phyloP scores from a whole-genome alignment of 2,329 filamentous ascomycete species.

The Aspergillus fischeri region DNA sequence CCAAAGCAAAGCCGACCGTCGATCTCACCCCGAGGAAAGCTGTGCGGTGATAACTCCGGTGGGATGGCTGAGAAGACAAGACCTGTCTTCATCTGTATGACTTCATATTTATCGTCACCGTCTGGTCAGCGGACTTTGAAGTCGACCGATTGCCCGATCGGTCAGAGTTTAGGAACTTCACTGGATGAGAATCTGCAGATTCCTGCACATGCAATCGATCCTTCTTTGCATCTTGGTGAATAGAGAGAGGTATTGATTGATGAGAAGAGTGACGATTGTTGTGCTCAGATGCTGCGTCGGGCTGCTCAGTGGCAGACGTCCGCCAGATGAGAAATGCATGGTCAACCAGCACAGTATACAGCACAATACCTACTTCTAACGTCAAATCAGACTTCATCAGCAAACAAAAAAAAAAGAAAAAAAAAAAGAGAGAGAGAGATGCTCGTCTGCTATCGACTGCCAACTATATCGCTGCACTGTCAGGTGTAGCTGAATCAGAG shows the following conservation, averaged over 20 bases:
- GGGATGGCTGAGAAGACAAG: too few relatives aligned
- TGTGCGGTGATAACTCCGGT: neutral
- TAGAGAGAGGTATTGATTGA: neutral
- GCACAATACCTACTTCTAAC: neutral
- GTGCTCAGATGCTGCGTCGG: too few relatives aligned
- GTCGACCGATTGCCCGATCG: neutral
- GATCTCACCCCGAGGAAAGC: neutral
- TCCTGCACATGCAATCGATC: neutral
- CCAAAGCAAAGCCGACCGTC: neutral
- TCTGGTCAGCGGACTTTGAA: neutral
- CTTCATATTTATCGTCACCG: neutral
- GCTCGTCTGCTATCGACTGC: neutral
- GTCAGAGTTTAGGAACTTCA: neutral
- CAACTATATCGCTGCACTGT: neutral
- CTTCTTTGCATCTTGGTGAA: neutral
- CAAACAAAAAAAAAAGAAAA: too few relatives aligned
- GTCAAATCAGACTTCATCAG: neutral
- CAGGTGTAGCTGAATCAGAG: neutral
- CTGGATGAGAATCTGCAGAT: neutral
- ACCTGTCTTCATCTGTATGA: neutral
- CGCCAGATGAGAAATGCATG: neutral
- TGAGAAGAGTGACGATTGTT: too few relatives aligned
- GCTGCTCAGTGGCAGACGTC: too few relatives aligned
- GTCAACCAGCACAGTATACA: neutral
- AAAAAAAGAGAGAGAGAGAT: too few relatives aligned